A percentile compares a stretch with the other conserved stretches of the same genome.
These are phyloP conservation scores for Ophiostoma tasmaniense DNA, from an alignment of 2,329 filamentous ascomycete genomes.

Conservation along the genomic window DNA sequence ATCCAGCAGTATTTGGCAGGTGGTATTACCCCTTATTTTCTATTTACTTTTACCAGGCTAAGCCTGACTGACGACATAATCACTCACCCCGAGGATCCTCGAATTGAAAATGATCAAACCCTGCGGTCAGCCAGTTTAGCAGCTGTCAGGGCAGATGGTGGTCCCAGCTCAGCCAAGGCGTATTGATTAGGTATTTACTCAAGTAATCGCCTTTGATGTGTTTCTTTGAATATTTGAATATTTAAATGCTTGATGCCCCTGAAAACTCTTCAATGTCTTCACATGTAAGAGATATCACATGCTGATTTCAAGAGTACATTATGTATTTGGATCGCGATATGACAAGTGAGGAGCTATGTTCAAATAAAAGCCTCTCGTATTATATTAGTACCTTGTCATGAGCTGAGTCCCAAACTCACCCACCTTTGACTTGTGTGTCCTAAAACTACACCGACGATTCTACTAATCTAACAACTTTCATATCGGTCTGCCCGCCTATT, in stretches of 20 bases:
- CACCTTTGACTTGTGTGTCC: background rate
- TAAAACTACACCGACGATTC: background rate
- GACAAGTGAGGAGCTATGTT: background rate
- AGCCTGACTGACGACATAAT: background rate
- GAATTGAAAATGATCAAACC: background rate
- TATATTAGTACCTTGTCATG: background rate
- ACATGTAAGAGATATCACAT: background rate
- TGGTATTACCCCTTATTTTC: slow-evolving; percentile 2
- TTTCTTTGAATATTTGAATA: background rate
- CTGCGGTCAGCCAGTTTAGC: background rate
- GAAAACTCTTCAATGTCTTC: background rate
- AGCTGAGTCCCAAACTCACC: background rate
- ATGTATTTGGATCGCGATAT: background rate
- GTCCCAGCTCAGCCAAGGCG: background rate
- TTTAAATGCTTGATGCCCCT: background rate
- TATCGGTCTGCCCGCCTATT: background rate
- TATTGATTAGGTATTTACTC: background rate
- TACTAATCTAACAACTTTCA: no score
- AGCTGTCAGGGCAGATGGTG: background rate
- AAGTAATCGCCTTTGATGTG: background rate
- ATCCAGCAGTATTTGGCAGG: background rate
- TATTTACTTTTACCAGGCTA: background rate
- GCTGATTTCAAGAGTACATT: background rate
- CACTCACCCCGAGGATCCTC: background rate
- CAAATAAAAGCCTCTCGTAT: background rate